Base-by-base conservation (phyloP, 306 rosid species). In the Ammopiptanthus mongolicus region DNA sequence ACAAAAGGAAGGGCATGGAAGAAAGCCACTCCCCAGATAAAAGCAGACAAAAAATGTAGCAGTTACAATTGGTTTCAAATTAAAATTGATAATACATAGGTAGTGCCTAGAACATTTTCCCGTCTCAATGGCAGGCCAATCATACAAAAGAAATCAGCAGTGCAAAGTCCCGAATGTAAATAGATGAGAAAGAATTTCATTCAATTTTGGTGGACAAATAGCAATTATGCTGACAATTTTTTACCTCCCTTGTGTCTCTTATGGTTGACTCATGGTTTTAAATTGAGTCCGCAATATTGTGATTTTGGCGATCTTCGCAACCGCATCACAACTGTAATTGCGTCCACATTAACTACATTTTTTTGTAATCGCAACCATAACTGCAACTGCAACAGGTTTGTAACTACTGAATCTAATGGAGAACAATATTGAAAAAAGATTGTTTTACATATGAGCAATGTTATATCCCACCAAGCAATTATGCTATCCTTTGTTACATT, bases 1-100 rank as follows among this genome's bases (percentile, higher is more conserved):
- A 55, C 77, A 79, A 72, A 70, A 81, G 81, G 73, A 86, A 77
- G 65, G 74, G 37, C 63, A 79, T 42, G 74, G 82, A 84, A 63
- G 82, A 85, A 81, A 76, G 4, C 22, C 78, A 77, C 2, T 74
- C 86, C 21, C 83, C 65, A 46, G 80, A 87, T 22, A 86, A 74
- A 79, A 81, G 74, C 39, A 79, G 86, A 83, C 67, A 82, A 71
- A 84, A 62, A 52, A 73, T 36, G 56, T 53, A 84, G 52, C 79
- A 41, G 14, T 76, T 85, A 59, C 59, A 50, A 56, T 22, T 61
- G 22, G 11, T 70, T 22, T 17, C 74, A 70, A 34, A 53, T 4
- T 61, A 3, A 74, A 18, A 7, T 59, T 50, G 46, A 67, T 80
- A 0, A 56, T 19, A 39, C 36, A 22, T 34, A 56, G 52, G 12